Evolutionary conservation across 2,329 filamentous ascomycete genomes (phyloP).

Genomic region (Lomentospora prolificans): DNA sequence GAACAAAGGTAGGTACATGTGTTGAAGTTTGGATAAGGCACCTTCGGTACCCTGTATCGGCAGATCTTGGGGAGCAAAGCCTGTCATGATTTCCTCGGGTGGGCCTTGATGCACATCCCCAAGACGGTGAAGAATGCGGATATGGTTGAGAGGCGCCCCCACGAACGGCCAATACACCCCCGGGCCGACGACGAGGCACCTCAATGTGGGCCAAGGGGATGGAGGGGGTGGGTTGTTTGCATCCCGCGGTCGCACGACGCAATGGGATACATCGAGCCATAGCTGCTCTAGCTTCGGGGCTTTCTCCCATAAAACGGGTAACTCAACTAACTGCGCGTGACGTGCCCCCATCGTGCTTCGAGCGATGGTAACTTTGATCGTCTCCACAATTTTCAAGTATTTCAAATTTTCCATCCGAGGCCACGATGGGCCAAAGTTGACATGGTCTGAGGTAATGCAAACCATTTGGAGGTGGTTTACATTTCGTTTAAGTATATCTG

Average conservation of each 20-base stretch:
- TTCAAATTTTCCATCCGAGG: conserved; percentile 11
- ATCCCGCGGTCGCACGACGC: conserved; percentile 10
- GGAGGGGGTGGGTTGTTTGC: neutral
- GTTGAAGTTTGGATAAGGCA: neutral
- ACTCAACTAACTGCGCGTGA: conserved; percentile 2
- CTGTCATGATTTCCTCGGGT: neutral
- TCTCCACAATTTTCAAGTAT: conserved; percentile 5
- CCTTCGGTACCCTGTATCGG: neutral
- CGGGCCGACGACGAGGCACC: conserved; percentile 17
- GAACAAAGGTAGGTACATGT: conserved; percentile 7
- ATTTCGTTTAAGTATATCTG: neutral
- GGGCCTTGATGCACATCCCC: conserved; percentile 11
- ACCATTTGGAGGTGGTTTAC: neutral
- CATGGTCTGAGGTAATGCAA: neutral
- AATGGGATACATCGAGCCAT: conserved; percentile 18
- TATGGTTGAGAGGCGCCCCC: conserved; percentile 12
- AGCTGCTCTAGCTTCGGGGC: conserved; percentile 23
- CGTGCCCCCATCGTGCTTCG: neutral
- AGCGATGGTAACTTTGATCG: conserved; percentile 1
- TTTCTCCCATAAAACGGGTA: conserved; percentile 9
- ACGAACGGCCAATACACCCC: conserved; percentile 11
- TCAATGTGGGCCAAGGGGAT: conserved; percentile 20
- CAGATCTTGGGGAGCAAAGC: neutral
- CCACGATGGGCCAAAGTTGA: conserved; percentile 16
- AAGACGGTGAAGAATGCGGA: conserved; percentile 8